Percentiles rank a stretch among this genome's conserved stretches.
Evolutionary conservation across 1,284 basidiomycete genomes (phyloP).

Genomic region (Fomitopsis palustris): DNA sequence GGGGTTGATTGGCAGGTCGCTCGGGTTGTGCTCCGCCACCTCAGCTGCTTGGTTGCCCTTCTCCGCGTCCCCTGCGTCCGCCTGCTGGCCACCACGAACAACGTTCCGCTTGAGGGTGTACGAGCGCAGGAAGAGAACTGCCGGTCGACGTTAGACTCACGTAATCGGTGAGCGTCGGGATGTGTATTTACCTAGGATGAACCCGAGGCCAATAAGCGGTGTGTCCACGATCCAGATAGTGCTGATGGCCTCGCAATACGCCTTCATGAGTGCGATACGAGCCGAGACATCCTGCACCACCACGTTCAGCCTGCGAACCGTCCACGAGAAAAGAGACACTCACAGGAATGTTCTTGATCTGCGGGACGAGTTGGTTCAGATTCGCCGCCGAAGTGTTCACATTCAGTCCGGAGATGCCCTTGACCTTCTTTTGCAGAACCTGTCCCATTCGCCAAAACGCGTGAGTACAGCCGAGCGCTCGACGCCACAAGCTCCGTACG

Average conservation of each 20-base stretch:
- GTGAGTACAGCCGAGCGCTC: not conserved
- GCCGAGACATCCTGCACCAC: slow-evolving; percentile 41
- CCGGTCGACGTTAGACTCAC: not conserved
- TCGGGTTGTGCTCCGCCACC: slow-evolving; percentile 8
- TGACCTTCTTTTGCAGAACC: slow-evolving; percentile 49
- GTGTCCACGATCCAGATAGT: slow-evolving; percentile 73
- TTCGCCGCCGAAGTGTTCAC: slow-evolving; percentile 50
- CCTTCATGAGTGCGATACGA: slow-evolving; percentile 56
- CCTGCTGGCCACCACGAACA: slow-evolving; percentile 37
- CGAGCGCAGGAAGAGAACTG: slow-evolving; percentile 50
- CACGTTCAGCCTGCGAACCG: not conserved
- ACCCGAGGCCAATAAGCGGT: slow-evolving; percentile 53
- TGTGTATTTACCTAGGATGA: slow-evolving; percentile 50
- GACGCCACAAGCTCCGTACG: not conserved
- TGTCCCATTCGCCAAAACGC: slow-evolving; percentile 17
- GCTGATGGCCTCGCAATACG: slow-evolving; percentile 66
- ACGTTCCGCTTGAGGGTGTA: slow-evolving; percentile 64
- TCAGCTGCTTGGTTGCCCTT: slow-evolving; percentile 16
- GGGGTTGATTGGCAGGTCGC: slow-evolving; percentile 3
- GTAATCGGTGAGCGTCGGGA: not conserved
- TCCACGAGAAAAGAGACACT: slow-evolving; percentile 13
- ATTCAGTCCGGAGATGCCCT: slow-evolving; percentile 41
- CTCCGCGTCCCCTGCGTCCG: slow-evolving; percentile 14
- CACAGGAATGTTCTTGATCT: slow-evolving; percentile 54
- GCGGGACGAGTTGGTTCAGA: slow-evolving; percentile 54